Percentiles rank a stretch among this genome's conserved stretches.
Evolutionary conservation across 768 basidiomycete genomes (phyloP).

Genomic region (Panaeolus cyanescens): DNA sequence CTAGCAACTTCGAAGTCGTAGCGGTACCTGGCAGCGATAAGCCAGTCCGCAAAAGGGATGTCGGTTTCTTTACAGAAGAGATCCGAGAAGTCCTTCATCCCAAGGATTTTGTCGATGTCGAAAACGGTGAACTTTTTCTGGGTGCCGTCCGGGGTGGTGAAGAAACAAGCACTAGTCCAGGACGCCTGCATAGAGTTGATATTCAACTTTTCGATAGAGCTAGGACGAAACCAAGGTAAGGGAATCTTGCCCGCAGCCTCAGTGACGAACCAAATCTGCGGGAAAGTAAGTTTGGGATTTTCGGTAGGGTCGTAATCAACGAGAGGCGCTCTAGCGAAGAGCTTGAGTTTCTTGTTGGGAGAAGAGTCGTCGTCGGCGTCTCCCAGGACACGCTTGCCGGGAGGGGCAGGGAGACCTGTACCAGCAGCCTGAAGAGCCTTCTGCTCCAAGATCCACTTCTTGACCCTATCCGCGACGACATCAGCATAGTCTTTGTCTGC

Average conservation of each 20-base stretch:
- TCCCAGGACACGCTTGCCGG: not conserved
- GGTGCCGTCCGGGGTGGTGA: slow-evolving; percentile 13
- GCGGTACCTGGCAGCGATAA: slow-evolving; percentile 10
- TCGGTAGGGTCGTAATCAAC: not conserved
- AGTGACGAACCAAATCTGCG: slow-evolving; percentile 13
- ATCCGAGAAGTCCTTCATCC: not conserved
- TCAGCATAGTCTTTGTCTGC: not conserved
- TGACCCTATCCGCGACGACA: not conserved
- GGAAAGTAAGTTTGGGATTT: not conserved
- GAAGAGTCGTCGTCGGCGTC: not conserved
- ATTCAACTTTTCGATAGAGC: slow-evolving; percentile 24
- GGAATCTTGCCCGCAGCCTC: slow-evolving; percentile 7
- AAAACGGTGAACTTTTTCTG: not conserved
- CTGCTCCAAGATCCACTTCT: not conserved
- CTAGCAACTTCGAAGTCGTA: slow-evolving; percentile 10
- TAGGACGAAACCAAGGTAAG: slow-evolving; percentile 12
- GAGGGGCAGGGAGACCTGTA: not conserved
- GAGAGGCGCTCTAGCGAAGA: not conserved
- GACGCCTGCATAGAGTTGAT: too few species aligned
- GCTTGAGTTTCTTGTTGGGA: not conserved
- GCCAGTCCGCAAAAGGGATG: slow-evolving; percentile 1
- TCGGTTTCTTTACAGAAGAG: not conserved
- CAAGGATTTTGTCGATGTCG: slow-evolving; percentile 4
- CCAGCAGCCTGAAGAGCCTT: not conserved
- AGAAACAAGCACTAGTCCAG: slow-evolving; percentile 18